Evolutionary conservation across 169 alveolate genomes (phyloP), one percentile per base, ranked within the genome.

Genomic region (Plasmodium sp.): DNA sequence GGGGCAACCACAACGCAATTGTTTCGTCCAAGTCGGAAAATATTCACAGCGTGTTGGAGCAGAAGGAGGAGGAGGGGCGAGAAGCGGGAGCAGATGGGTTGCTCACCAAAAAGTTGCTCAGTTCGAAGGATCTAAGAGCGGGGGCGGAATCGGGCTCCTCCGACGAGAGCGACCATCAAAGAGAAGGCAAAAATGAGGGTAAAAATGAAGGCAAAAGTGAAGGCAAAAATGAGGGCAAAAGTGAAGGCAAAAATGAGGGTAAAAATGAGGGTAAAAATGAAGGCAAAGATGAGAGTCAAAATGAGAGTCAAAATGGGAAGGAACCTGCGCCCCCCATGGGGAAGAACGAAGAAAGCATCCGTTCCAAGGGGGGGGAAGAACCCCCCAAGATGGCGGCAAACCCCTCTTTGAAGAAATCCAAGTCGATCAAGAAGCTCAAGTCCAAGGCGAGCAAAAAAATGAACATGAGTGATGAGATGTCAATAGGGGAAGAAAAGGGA

Each of bases 1-100:
- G 22, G 79, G 71, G 62, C 51, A 88, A 72, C 56, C 48, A 48
- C 48, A 79, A 88, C 22, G 71, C 73, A 1, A 41, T 71, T 27
- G 71, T 27, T 33, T 80, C 94, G 14, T 88, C 82, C n/a, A 88
- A 88, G 71, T 88, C 94, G 6, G 90, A 58, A 56, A 88, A 88
- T 79, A 62, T 22, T 88, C 33, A 58, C 10, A 88, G 34, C 39
- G 34, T 39, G 71, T 79, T 36, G n/a, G 88, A 79, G 82, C 82
- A 88, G 16, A 27, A 62, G 58, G 12, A 88, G 51, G 36, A 88
- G 81, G 43, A 83, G 62, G 10, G 31, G 12, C 5, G 58, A 72
- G 51, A 36, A 36, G 18, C 9, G 33, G 56, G 79, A 79, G 73
- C 34, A 84, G 45, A 34, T 18, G 74, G 10, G 58, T 74, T 22